Base-by-base conservation (phyloP, 2,329 filamentous ascomycete species). In the Byssochlamys sp. region DNA sequence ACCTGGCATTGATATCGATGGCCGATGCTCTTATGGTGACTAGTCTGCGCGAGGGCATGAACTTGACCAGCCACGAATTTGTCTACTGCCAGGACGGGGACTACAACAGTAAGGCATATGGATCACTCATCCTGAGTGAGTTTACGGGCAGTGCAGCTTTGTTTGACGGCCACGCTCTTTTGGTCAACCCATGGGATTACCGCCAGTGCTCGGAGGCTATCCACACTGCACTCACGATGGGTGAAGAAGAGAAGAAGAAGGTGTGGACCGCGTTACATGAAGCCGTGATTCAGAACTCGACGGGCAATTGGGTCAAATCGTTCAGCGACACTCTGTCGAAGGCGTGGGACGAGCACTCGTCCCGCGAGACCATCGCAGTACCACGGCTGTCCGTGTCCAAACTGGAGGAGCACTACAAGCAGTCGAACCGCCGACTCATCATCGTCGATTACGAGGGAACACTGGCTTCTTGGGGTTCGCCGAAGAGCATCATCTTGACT, bases 101-200 rank as follows among this genome's bases (percentile, higher is more conserved):
- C 63, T 80, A 83, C 60, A 78, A 80, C 2, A 78, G 85, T 57
- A 91, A 91, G 76, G 91, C 90, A 73, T 85, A 94, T 67, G 90
- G 90, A 1, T 91, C 91, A 1, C 80, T 97, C 50, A 96, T 97
- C 62, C 78, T 97, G 56, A 96, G 90, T 61, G 92, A 97, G 71
- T 97, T 97, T 69, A 96, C 92, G 1, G 94, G 92, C 26, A 95
- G 91, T 59, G 86, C 91, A 1, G 90, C 89, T 0, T 81, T 97
- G 1, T 95, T 97, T 67, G 84, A 84, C 14, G 84, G 87, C 52
- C 84, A 89, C 58, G 88, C 94, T 62, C 81, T 97, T 12, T 83
- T 89, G 0, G 88, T 97, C 66, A 97, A 97, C 69, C 92, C 92
- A 0, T 97, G 92, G 92, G 90, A 96, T 70, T 96, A 96, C 71